Evolutionary conservation across 257 asterid genomes (phyloP).

Genomic region (Anisodus tanguticus): DNA sequence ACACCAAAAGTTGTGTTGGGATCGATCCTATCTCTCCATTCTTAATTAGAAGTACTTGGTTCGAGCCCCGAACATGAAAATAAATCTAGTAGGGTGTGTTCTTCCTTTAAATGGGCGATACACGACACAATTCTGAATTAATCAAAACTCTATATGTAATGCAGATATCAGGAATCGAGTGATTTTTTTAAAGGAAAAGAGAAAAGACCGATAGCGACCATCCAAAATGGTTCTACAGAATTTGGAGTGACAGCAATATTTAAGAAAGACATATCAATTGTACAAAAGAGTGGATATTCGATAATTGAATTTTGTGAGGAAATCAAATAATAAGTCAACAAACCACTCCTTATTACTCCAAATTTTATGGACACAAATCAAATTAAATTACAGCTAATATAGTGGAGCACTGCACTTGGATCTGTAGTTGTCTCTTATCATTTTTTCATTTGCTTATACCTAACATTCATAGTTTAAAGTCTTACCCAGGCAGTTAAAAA

Average conservation of each 20-base stretch:
- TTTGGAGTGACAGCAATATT: background rate
- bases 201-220: too few relatives aligned
- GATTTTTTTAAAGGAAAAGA: too few relatives aligned
- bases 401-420: background rate
- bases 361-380: background rate
- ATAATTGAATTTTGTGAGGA: background rate
- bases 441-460: background rate
- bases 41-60: too few relatives aligned
- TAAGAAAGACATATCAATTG: background rate
- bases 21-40: background rate
- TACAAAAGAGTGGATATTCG: background rate
- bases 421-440: background rate
- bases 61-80: too few relatives aligned
- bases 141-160: too few relatives aligned
- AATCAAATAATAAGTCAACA: background rate
- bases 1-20: background rate
- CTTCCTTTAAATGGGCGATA: background rate
- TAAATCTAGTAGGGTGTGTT: background rate
- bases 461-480: background rate
- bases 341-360: background rate
- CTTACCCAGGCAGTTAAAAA: too few relatives aligned
- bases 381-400: background rate
- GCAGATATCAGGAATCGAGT: too few relatives aligned
- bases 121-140: rapidly evolving
- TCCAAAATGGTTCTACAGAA: background rate